A percentile compares a stretch with the other conserved stretches of the same genome.
These are phyloP conservation scores for Candida montana DNA, from an alignment of 805 yeast genomes.

Conservation along the genomic window DNA sequence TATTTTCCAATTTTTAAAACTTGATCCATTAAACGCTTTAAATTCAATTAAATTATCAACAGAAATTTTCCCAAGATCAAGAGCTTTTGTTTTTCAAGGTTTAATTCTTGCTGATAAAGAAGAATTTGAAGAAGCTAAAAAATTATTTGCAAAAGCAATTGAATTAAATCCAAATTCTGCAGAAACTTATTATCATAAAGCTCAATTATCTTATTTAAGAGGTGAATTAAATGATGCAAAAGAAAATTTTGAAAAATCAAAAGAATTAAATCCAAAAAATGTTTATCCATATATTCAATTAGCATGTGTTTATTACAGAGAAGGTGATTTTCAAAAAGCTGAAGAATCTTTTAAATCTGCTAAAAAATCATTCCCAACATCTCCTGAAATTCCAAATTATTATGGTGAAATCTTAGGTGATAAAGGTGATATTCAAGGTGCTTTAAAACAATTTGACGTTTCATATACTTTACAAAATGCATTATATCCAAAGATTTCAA, in stretches of 20 bases:
- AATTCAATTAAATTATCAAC: conserved; percentile 61
- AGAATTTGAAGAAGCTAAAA: conserved; percentile 60
- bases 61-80: conserved; percentile 65
- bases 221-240: conserved; percentile 71
- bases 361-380: conserved; percentile 69
- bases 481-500: conserved; percentile 52
- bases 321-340: conserved; percentile 52
- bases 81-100: conserved; percentile 78
- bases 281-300: conserved; percentile 85
- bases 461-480: conserved; percentile 79
- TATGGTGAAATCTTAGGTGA: conserved; percentile 92
- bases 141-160: conserved; percentile 69
- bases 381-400: conserved; percentile 91
- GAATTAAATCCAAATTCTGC: conserved; percentile 63
- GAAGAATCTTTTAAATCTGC: conserved; percentile 65
- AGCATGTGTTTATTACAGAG: conserved; percentile 87
- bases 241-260: conserved; percentile 68
- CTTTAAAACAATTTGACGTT: conserved; percentile 77
- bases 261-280: conserved; percentile 66
- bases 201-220: conserved; percentile 82
- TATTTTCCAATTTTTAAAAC: conserved; percentile 77
- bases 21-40: conserved; percentile 62
- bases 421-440: conserved; percentile 63
- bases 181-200: conserved; percentile 89
- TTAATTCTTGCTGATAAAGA: conserved; percentile 78